Evolutionary conservation across 2,329 filamentous ascomycete species (phyloP).

Genomic region (Meredithiella fracta): DNA sequence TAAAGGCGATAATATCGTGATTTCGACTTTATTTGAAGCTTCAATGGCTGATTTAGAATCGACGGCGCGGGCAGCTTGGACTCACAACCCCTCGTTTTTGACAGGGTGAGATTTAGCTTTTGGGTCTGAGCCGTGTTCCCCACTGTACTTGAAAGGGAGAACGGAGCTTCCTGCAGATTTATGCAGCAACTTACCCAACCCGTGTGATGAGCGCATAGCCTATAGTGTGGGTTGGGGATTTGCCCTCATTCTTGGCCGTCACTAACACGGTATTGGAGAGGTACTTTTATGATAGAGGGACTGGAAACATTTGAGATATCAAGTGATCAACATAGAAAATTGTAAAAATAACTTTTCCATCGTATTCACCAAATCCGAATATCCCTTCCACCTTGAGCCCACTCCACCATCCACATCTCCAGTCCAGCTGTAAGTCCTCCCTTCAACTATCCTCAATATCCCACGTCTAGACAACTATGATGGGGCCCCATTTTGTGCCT

Average conservation of each 20-base stretch:
- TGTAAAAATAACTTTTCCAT: no score
- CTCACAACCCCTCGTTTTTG: neutral
- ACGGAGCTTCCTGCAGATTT: neutral
- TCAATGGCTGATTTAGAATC: neutral
- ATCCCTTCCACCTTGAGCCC: neutral
- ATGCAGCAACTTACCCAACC: slow-evolving; percentile 2
- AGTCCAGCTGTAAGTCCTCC: neutral
- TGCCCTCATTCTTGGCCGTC: no score
- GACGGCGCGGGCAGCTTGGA: neutral
- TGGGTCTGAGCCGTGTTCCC: neutral
- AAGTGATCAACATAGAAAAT: no score
- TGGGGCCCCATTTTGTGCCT: neutral
- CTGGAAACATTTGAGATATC: neutral
- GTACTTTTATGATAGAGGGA: neutral
- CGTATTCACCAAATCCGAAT: neutral
- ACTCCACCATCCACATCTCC: neutral
- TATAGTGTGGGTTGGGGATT: no score
- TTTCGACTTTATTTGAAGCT: neutral
- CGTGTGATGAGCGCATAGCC: neutral
- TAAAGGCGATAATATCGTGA: neutral
- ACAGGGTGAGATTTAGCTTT: neutral
- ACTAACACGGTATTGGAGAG: no score
- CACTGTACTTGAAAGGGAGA: neutral
- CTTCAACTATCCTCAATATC: neutral
- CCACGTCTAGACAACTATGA: neutral